A percentile compares a stretch with the other conserved stretches of the same genome.
Evolutionary conservation across 495 filamentous ascomycete species (phyloP).

Genomic region (Penicillium ochrochloron): DNA sequence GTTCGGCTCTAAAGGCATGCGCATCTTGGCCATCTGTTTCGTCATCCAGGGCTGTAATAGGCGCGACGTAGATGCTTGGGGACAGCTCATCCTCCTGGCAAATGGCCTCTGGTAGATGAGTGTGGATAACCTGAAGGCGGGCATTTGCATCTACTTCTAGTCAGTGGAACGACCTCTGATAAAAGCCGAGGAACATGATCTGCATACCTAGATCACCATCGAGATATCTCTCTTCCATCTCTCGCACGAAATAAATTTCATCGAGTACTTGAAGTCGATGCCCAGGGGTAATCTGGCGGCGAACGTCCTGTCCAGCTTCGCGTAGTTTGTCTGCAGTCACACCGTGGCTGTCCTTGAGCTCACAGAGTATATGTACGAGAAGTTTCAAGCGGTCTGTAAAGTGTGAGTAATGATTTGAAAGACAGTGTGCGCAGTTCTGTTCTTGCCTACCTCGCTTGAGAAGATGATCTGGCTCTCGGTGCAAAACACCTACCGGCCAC

Average conservation of each 20-base stretch:
- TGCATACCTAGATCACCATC: conserved; percentile 64
- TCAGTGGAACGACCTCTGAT: conserved; percentile 3
- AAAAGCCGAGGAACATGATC: neutral
- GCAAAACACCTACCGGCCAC: conserved; percentile 74
- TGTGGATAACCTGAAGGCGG: conserved; percentile 27
- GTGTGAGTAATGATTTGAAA: neutral
- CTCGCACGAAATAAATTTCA: conserved; percentile 70
- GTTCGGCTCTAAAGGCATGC: neutral
- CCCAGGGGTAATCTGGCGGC: conserved; percentile 42
- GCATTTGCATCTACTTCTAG: conserved; percentile 27
- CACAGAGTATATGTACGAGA: conserved; percentile 64
- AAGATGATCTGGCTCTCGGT: conserved; percentile 83
- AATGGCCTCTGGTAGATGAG: conserved; percentile 30
- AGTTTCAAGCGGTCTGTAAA: conserved; percentile 63
- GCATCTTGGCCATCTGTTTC: conserved; percentile 12
- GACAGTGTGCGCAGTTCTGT: neutral
- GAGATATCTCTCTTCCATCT: conserved; percentile 63
- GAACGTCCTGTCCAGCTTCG: conserved; percentile 50
- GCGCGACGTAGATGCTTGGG: conserved; percentile 16
- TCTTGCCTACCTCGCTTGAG: conserved; percentile 64
- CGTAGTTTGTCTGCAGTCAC: conserved; percentile 49
- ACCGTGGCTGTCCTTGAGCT: conserved; percentile 45
- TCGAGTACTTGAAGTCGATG: conserved; percentile 52
- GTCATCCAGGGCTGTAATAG: neutral
- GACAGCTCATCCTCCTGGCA: conserved; percentile 22